These are phyloP conservation scores for Acacia pycnantha DNA, from an alignment of 331 rosid species.

Conservation along the genomic window DNA sequence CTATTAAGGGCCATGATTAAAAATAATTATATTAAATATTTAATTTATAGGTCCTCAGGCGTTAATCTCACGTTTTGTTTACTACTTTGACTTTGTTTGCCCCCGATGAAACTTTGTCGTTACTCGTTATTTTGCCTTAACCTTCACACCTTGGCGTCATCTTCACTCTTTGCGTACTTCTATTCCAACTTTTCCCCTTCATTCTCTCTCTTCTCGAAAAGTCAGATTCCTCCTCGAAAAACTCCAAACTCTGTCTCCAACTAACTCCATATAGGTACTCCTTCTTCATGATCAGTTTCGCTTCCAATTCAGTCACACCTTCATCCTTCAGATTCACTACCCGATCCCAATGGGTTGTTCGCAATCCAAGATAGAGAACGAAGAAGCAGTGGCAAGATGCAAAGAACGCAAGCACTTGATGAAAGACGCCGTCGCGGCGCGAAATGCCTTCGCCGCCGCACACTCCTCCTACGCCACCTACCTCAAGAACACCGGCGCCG, in stretches of 20 bases:
- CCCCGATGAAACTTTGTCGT: neutral
- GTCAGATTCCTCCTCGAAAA: slow-evolving; percentile 16
- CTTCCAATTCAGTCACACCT: neutral
- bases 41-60: neutral
- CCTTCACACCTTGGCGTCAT: neutral
- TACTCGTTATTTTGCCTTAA: neutral
- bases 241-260: neutral
- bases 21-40: too few species aligned
- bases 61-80: neutral
- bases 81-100: neutral
- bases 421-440: slow-evolving; percentile 67
- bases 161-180: neutral
- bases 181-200: neutral
- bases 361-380: slow-evolving; percentile 98
- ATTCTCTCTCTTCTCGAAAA: neutral
- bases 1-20: too few species aligned
- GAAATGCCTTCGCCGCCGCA: slow-evolving; percentile 91
- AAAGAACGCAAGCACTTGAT: slow-evolving; percentile 75
- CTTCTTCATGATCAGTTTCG: slow-evolving; percentile 15
- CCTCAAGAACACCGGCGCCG: slow-evolving; percentile 86
- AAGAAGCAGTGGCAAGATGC: slow-evolving; percentile 86
- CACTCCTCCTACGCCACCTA: slow-evolving; percentile 70
- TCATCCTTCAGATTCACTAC: neutral
- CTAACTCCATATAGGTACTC: neutral
- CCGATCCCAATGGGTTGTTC: slow-evolving; percentile 66